Conservation (phyloP, 768 basidiomycete species). For the Tulasnella sp. region DNA sequence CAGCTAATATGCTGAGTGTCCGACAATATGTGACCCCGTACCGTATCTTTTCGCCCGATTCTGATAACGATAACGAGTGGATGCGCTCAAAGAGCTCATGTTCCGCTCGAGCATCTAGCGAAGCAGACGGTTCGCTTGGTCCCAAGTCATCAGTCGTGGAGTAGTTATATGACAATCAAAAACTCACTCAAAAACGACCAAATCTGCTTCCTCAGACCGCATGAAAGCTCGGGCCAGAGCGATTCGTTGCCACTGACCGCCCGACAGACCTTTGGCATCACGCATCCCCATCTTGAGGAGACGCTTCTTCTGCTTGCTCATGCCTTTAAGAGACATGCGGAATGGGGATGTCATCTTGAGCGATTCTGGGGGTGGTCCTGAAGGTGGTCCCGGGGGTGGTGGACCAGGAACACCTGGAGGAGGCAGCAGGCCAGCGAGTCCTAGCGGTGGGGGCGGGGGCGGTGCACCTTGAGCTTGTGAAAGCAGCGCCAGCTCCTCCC, state of each 20-base stretch:
- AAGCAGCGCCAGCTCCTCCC: neutral
- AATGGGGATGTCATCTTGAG: neutral
- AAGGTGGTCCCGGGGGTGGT: neutral
- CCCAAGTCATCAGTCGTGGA: too few relatives aligned
- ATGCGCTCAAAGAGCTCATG: conserved; percentile 54
- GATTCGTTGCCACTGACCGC: conserved; percentile 66
- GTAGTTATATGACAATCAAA: too few relatives aligned
- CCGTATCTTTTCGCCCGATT: conserved; percentile 30
- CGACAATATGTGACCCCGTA: too few relatives aligned
- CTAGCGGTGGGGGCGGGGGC: conserved; percentile 1
- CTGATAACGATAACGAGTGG: conserved; percentile 23
- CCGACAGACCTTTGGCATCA: neutral
- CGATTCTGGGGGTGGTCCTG: neutral
- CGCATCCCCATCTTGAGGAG: neutral
- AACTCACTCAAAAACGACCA: conserved; percentile 81
- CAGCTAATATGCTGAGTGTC: too few relatives aligned
- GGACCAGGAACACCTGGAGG: neutral
- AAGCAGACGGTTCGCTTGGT: conserved; percentile 24
- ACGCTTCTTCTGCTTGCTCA: neutral
- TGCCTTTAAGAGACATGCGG: neutral
- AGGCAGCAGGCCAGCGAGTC: neutral
- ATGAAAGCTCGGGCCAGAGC: conserved; percentile 82
- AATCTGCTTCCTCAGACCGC: conserved; percentile 57
- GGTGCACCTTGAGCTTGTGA: neutral
- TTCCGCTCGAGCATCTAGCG: conserved; percentile 39